A percentile compares a stretch with the other conserved stretches of the same genome.
phyloP scores from a whole-genome alignment of 1,284 basidiomycete species.

The Ganoderma lingzhi region DNA sequence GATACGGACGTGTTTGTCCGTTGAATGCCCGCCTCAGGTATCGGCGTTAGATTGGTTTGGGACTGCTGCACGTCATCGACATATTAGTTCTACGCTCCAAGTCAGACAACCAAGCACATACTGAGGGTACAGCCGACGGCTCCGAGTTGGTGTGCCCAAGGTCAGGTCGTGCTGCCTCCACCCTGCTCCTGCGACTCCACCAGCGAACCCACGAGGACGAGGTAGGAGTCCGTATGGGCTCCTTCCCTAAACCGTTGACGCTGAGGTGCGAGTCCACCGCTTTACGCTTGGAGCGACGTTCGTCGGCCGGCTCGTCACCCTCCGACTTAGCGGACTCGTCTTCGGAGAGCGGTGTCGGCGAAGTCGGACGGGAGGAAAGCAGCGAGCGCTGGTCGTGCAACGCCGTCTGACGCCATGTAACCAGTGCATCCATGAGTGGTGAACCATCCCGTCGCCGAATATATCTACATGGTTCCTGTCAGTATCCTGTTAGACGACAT shows the following conservation, averaged over 20 bases:
- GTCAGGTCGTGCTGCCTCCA: conserved; percentile 38
- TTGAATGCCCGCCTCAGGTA: conserved; percentile 11
- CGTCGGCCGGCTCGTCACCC: conserved; percentile 43
- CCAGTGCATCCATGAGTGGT: conserved; percentile 70
- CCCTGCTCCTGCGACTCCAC: conserved; percentile 71
- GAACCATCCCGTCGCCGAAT: conserved; percentile 69
- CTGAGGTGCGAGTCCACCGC: conserved; percentile 20
- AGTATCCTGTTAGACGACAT: not conserved
- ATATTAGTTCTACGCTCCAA: not conserved
- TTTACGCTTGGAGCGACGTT: conserved; percentile 34
- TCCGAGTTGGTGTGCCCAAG: conserved; percentile 36
- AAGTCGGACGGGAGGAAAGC: conserved; percentile 43
- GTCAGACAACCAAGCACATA: conserved; percentile 16
- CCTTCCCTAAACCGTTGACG: conserved; percentile 41
- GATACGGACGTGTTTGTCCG: conserved; percentile 31
- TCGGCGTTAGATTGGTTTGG: conserved; percentile 9
- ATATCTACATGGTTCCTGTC: conserved; percentile 51
- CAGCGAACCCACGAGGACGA: conserved; percentile 78
- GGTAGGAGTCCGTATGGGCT: conserved; percentile 54
- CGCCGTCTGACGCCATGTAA: conserved; percentile 64
- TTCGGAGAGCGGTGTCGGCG: conserved; percentile 38
- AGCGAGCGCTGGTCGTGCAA: conserved; percentile 45
- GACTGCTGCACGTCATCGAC: not conserved
- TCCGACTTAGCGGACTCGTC: conserved; percentile 37
- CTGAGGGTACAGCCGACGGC: conserved; percentile 26